A percentile compares a stretch with the other conserved stretches of the same genome.
phyloP scores from a whole-genome alignment of 2,329 filamentous ascomycete genomes.

The Xylaria polymorpha region DNA sequence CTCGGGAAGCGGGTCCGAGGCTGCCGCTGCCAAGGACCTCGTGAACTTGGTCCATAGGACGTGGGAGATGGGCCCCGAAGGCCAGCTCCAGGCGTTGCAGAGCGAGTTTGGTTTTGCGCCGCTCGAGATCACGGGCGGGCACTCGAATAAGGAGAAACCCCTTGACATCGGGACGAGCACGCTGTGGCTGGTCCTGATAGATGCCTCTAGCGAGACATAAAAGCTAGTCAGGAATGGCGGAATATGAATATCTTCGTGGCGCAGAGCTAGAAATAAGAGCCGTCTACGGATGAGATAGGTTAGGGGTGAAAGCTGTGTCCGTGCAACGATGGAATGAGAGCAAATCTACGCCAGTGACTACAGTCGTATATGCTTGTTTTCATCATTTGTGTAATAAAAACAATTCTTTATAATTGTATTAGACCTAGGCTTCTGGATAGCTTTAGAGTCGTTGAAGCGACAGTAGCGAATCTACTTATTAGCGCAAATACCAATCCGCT shows the following conservation, averaged over 20 bases:
- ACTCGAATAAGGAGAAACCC: background rate
- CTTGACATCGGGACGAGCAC: constrained; percentile 32
- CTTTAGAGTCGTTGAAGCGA: background rate
- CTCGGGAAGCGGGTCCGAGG: background rate
- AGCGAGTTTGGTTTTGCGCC: constrained; percentile 26
- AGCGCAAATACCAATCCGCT: background rate
- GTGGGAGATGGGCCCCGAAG: constrained; percentile 11
- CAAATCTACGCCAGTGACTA: background rate
- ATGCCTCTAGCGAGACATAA: background rate
- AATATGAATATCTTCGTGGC: background rate
- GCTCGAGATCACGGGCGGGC: constrained; percentile 22
- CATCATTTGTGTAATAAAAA: background rate
- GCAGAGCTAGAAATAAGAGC: background rate
- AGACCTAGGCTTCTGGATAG: background rate
- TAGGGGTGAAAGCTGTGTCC: background rate
- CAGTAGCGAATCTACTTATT: background rate
- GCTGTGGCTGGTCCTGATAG: constrained; percentile 37
- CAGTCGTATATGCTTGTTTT: background rate
- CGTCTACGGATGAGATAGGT: background rate
- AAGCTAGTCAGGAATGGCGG: background rate
- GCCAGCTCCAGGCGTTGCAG: constrained; percentile 27
- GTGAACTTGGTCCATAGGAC: constrained; percentile 21
- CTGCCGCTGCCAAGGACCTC: constrained; percentile 12
- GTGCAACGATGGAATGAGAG: background rate
- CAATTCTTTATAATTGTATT: background rate